Percentiles rank a stretch among this genome's conserved stretches.
These are phyloP conservation scores for Neurospora sp. DNA, from an alignment of 495 filamentous ascomycete species.

Conservation along the genomic window DNA sequence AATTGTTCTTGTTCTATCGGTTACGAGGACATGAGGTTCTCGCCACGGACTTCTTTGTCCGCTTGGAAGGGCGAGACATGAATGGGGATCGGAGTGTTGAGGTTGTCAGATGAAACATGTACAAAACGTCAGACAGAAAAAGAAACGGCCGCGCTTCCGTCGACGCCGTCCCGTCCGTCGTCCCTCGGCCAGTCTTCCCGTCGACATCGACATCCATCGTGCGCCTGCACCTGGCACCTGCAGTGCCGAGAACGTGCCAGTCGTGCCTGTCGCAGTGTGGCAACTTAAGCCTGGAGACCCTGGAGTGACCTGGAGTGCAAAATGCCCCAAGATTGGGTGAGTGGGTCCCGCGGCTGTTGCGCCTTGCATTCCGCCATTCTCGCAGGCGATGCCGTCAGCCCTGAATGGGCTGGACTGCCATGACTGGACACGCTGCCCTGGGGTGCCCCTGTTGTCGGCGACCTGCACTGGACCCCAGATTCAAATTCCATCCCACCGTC, in stretches of 20 bases:
- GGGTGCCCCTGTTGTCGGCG: background rate
- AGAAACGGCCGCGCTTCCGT: background rate
- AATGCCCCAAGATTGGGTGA: background rate
- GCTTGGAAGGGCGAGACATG: background rate
- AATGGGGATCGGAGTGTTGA: background rate
- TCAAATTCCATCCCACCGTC: slow-evolving; percentile 2
- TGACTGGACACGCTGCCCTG: slow-evolving; percentile 1
- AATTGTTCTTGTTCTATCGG: background rate
- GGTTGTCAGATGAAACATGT: background rate
- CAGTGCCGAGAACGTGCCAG: background rate
- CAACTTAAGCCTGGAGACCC: background rate
- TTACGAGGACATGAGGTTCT: background rate
- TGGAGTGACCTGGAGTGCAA: background rate
- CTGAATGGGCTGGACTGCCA: slow-evolving; percentile 9
- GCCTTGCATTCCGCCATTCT: slow-evolving; percentile 17
- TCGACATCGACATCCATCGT: background rate
- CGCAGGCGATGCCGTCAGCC: slow-evolving; percentile 22
- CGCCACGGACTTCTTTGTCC: background rate
- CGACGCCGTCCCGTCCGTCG: background rate
- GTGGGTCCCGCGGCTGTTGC: background rate
- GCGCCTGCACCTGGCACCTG: background rate
- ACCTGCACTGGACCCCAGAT: background rate
- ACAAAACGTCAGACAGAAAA: background rate
- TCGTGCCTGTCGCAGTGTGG: background rate
- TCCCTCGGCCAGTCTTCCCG: background rate